phyloP scores from a whole-genome alignment of 768 basidiomycete genomes.

The Lenzites betulinus region DNA sequence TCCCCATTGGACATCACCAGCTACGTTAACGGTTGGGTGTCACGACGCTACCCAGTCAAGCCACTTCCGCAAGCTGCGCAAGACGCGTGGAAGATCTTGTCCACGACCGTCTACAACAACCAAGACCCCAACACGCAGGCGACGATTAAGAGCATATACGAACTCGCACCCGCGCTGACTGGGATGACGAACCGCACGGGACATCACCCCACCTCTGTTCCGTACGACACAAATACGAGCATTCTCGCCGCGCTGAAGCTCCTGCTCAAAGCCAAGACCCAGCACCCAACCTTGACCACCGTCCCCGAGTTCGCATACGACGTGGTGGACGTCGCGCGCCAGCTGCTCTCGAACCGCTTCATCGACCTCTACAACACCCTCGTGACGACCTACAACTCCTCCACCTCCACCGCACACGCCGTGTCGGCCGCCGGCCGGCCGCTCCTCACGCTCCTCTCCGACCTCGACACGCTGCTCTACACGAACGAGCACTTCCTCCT shows the following conservation, averaged over 20 bases:
- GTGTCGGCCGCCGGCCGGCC: slow-evolving; percentile 30
- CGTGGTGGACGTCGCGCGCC: slow-evolving; percentile 42
- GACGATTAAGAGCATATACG: slow-evolving; percentile 40
- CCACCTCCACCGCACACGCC: slow-evolving; percentile 21
- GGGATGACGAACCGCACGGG: slow-evolving; percentile 38
- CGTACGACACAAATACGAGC: slow-evolving; percentile 40
- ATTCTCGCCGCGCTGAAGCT: slow-evolving; percentile 27
- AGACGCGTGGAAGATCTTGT: slow-evolving; percentile 40
- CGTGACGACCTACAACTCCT: slow-evolving; percentile 31
- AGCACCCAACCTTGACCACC: slow-evolving; percentile 16
- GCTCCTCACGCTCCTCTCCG: slow-evolving; percentile 35
- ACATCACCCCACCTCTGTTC: slow-evolving; percentile 36
- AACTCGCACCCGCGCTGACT: slow-evolving; percentile 36
- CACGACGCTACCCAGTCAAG: slow-evolving; percentile 37
- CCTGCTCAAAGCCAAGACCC: slow-evolving; percentile 25
- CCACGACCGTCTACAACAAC: slow-evolving; percentile 43
- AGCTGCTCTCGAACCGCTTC: slow-evolving; percentile 43
- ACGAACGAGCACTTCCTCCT: slow-evolving; percentile 38
- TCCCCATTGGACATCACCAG: slow-evolving; percentile 34
- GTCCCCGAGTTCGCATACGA: slow-evolving; percentile 41
- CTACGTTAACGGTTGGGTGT: slow-evolving; percentile 38
- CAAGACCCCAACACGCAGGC: slow-evolving; percentile 35
- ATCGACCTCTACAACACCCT: slow-evolving; percentile 36
- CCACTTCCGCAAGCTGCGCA: slow-evolving; percentile 29
- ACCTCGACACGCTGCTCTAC: slow-evolving; percentile 38